Evolutionary conservation across 352 stramenopile species (phyloP), one percentile per base, ranked within the genome.

Genomic region (Phytophthora cactorum): DNA sequence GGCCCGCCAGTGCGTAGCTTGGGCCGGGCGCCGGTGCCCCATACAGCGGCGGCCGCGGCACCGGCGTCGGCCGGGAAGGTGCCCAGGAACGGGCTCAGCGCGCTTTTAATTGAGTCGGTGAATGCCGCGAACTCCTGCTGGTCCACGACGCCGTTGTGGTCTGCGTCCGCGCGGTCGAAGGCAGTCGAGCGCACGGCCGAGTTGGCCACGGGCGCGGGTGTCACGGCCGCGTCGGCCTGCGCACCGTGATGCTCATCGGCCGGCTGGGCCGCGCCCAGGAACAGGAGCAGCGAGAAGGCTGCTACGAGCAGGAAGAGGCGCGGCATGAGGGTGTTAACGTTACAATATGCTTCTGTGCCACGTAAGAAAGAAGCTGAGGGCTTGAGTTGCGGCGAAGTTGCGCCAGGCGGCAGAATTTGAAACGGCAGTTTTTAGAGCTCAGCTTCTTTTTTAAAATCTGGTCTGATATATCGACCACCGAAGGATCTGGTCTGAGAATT

Each of bases 71-170:
- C 57, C 22, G 63, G 55, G 15, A 74, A 49, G 1, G 51, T 17
- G 34, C 65, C 78, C 25, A 91, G 62, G 53, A 91, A 89, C 31
- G 83, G 82, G 46, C 64, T 49, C 28, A 93, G 69, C 54, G 72
- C 83, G 34, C 75, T 70, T 63, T 86, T 86, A 51, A 92, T 63
- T 14, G 72, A 62, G 39, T 75, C 52, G 14, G 79, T 89, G 78
- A 84, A 92, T 47, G 73, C 66, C 49, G 79, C 72, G 58, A 93
- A 93, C 76, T 93, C 86, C 15, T 66, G 68, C 25, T 67, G 55
- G 62, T 93, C 86, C 45, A 93, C 56, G 44, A 86, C 49, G 29
- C 84, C 86, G 53, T 93, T 89, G 73, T 91, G 83, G 69, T 93
- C 83, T 9, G 66, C 62, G 70, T 93, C 86, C 1, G 84, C 86